phyloP scores from a whole-genome alignment of 352 stramenopile genomes.

The Lagenidium sp. region DNA sequence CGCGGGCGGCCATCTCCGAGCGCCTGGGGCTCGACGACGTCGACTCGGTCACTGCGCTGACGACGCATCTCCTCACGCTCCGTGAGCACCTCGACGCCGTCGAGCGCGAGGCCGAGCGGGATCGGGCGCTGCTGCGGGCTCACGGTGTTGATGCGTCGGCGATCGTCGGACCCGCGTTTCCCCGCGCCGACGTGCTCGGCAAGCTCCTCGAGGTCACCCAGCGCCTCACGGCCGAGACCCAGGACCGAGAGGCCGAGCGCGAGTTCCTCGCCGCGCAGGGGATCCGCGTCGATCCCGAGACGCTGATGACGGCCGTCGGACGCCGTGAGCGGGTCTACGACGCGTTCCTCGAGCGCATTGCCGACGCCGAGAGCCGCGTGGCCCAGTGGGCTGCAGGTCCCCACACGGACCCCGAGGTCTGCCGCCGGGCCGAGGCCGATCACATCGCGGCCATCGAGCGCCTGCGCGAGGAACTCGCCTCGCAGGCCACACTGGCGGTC shows the following conservation, averaged over 20 bases:
- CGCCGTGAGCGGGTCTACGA: no score
- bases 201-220: neutral
- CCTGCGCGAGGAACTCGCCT: slow-evolving; percentile 1
- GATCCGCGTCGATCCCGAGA: no score
- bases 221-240: no score
- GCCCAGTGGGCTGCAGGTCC: slow-evolving; percentile 6
- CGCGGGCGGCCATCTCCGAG: slow-evolving; percentile 11
- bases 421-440: slow-evolving; percentile 1
- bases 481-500: neutral
- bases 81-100: slow-evolving; percentile 6
- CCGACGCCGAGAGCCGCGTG: neutral
- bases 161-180: no score
- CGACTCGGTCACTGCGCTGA: neutral
- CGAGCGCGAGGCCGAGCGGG: neutral
- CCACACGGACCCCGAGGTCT: slow-evolving; percentile 4
- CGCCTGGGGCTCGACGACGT: neutral
- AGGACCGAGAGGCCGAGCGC: no score
- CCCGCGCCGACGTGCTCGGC: neutral
- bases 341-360: slow-evolving; percentile 1
- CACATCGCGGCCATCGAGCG: neutral
- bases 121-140: no score
- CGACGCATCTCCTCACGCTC: slow-evolving; percentile 6
- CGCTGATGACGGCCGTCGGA: no score
- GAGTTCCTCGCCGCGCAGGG: no score
- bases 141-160: no score